phyloP scores from a whole-genome alignment of 805 yeast species.

The Dipodascus albidus region DNA sequence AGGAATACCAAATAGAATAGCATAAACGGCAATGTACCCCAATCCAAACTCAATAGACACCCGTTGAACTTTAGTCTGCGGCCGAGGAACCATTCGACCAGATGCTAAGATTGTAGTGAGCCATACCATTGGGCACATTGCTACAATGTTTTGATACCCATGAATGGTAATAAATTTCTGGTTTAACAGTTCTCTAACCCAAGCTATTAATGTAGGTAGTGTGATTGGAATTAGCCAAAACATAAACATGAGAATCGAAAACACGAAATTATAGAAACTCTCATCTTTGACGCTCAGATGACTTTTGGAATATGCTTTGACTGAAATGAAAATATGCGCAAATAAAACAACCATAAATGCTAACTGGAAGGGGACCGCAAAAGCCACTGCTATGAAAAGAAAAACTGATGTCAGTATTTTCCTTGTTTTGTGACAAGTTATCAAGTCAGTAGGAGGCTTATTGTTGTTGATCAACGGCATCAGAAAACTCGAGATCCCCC shows the following conservation, averaged over 20 bases:
- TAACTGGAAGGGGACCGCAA: slow-evolving; percentile 73
- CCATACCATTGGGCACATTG: slow-evolving; percentile 61
- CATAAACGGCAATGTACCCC: slow-evolving; percentile 45
- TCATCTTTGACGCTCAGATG: slow-evolving; percentile 12
- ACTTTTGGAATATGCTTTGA: slow-evolving; percentile 11
- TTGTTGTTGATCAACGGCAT: background rate
- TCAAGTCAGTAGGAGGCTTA: background rate
- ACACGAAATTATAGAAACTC: slow-evolving; percentile 42
- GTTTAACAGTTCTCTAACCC: slow-evolving; percentile 63
- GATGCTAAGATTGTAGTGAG: slow-evolving; percentile 43
- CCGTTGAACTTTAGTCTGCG: slow-evolving; percentile 12
- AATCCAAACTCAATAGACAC: slow-evolving; percentile 28
- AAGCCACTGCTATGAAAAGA: slow-evolving; percentile 37
- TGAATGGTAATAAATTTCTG: slow-evolving; percentile 85
- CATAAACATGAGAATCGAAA: slow-evolving; percentile 56
- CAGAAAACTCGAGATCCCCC: slow-evolving; percentile 1
- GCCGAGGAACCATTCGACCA: slow-evolving; percentile 36
- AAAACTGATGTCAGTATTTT: background rate
- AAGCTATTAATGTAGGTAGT: slow-evolving; percentile 67
- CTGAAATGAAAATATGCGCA: slow-evolving; percentile 40
- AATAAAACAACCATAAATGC: slow-evolving; percentile 51
- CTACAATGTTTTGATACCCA: slow-evolving; percentile 40
- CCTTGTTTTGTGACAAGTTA: background rate
- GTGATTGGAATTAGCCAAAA: slow-evolving; percentile 72
- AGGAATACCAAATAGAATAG: slow-evolving; percentile 63